Evolutionary conservation across 2,329 filamentous ascomycete genomes (phyloP).

Genomic region (Cercospora sp.): DNA sequence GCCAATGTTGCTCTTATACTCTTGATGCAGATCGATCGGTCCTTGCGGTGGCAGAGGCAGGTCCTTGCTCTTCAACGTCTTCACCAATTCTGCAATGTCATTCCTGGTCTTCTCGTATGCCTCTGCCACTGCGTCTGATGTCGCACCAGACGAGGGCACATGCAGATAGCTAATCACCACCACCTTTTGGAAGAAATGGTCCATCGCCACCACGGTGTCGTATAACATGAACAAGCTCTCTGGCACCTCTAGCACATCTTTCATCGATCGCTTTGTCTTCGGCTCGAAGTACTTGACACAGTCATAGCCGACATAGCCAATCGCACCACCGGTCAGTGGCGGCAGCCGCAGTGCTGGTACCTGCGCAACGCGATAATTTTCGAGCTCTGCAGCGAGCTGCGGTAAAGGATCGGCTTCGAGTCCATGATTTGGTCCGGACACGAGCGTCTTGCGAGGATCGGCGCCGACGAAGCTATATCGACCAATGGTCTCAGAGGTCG

Average conservation of each 20-base stretch:
- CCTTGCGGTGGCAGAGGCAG: conserved; percentile 67
- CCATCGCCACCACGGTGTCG: conserved; percentile 90
- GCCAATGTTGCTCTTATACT: conserved; percentile 91
- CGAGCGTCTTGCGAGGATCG: conserved; percentile 73
- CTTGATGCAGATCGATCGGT: conserved; percentile 69
- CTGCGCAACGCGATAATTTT: conserved; percentile 73
- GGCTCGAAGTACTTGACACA: conserved; percentile 98
- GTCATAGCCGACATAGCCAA: conserved; percentile 96
- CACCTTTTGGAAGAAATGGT: conserved; percentile 89
- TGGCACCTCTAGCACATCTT: conserved; percentile 84
- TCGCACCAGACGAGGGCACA: conserved; percentile 52
- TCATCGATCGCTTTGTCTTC: conserved; percentile 79
- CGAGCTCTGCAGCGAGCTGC: conserved; percentile 75
- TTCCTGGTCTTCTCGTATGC: conserved; percentile 69
- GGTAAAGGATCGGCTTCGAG: conserved; percentile 81
- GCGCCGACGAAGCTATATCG: conserved; percentile 94
- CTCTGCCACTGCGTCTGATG: conserved; percentile 55
- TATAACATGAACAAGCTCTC: conserved; percentile 97
- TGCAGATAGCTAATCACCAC: conserved; percentile 91
- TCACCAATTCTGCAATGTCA: conserved; percentile 66
- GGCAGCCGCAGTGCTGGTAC: conserved; percentile 82
- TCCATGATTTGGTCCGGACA: conserved; percentile 85
- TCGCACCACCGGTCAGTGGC: conserved; percentile 84
- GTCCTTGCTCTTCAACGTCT: conserved; percentile 70
- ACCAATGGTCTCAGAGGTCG: conserved; percentile 85